Base-by-base conservation (phyloP, 208 protist genomes). In the Acanthamoeba divionensis region DNA sequence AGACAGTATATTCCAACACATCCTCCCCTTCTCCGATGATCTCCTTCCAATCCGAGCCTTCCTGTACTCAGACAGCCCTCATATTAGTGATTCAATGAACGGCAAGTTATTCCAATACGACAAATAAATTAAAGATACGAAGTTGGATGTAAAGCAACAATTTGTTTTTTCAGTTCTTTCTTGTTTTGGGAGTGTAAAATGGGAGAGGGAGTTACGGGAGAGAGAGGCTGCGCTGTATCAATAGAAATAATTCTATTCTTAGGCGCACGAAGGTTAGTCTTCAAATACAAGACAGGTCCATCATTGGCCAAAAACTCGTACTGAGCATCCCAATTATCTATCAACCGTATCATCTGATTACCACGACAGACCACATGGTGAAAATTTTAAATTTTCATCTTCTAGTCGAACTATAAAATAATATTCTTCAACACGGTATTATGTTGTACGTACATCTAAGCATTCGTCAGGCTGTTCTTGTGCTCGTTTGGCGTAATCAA, bases 301-400 rank as follows among this genome's bases (percentile, higher is more conserved):
- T 97, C 91, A 83, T 98, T 98, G 67, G 95, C 94, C 15, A 99
- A 89, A 86, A 96, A 98, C 15, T 65, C 26, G 91, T 98, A 99
- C 69, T 95, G 83, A 29, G 94, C 96, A 36, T 96, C 93, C 91
- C 97, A 98, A 41, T 97, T 63, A 13, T 88, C 77, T 18, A 94
- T 29, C 0, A 94, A 2, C 6, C 55, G 18, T 0, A 91, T 15
- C 0, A 91, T 21, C 33, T 80, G 33, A 73, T n/a, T 60, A 73
- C n/a, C 21, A 73, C 18, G n/a, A 73, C 31, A 73, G 18, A 73
- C 21, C 41, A n/a, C n/a, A n/a, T n/a, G n/a, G n/a, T n/a, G n/a
- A 60, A 21, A 21, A 60, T 60, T 21, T 21, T 21, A 60, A 60
- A 26, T 21, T 21, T 60, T 21, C n/a, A n/a, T n/a, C 18, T 15